Base-by-base conservation (phyloP, 352 stramenopile genomes). In the Phytophthora colocasiae region DNA sequence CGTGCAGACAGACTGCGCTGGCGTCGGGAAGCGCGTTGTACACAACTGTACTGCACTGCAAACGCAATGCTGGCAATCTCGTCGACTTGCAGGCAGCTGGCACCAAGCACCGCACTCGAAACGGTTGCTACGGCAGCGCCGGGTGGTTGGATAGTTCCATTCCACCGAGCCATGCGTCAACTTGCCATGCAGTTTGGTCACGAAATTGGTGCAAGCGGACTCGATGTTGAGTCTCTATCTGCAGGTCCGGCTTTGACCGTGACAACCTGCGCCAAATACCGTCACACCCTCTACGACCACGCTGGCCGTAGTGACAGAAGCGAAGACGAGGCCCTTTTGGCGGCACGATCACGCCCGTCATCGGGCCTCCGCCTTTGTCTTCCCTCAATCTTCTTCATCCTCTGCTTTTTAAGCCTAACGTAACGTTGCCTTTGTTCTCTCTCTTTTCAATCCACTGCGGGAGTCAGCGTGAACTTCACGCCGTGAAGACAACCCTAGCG, bases 401-500 rank as follows among this genome's bases (percentile, higher is more conserved):
- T 58, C 46, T 50, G 7, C 4, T 22, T 19, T 19, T 24, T 36
- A 34, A 34, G 31, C 7, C 2, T 14, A 36, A 11, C 8, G 31
- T 36, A 36, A 36, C 14, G 31, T 36, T 36, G 31, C 8, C 38
- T 31, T 31, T 14, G 26, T 51, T 51, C 19, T 11, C 26, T 39
- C 45, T 51, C 45, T 36, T 29, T 58, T 58, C 6, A n/a, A 48
- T 15, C 36, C 32, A 26, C 22, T 45, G 19, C 17, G 19, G 32
- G 50, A 71, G 63, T 71, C 63, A 71, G 63, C 36, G 43, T 67
- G n/a, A n/a, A n/a, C n/a, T n/a, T n/a, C n/a, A n/a, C n/a, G n/a
- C n/a, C n/a, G n/a, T n/a, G 14, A n/a, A 17, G 26, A 36, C 7
- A 62, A 62, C 41, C 59, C 59, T 68, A 69, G 2, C 15, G 32